Base-by-base conservation (phyloP, 1,284 basidiomycete species). In the Sphagnurus paluster region DNA sequence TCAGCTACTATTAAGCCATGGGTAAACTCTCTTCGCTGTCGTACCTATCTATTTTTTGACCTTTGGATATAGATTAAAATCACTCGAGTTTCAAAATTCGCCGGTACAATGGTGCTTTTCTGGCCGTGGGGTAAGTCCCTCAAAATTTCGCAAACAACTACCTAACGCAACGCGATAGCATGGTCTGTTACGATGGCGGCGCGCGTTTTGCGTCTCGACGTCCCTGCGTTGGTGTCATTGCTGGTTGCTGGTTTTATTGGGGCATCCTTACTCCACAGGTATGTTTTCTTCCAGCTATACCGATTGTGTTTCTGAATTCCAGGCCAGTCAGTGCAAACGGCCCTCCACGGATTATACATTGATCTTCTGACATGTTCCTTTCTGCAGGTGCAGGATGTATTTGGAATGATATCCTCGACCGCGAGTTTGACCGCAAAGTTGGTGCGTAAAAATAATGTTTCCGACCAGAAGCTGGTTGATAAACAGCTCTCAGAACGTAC, bases 401-500 rank as follows among this genome's bases (percentile, higher is more conserved):
- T 8, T 63, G 62, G 62, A 61, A 75, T 45, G 73, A 75, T n/a
- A 54, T 54, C 29, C 29, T 51, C 16, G 53, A 54, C 37, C 53
- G 49, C 25, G 39, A 54, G 17, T 42, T 52, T 16, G 53, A 54
- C 33, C 48, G 49, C 42, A 47, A 49, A 52, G 53, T 54, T 35
- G 49, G 49, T 39, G 24, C 34, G 52, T 28, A 4, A 5, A 23
- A 9, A 11, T 28, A 6, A 10, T 2, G 4, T 1, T 11, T 37
- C 0, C 28, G 5, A 17, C n/a, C 23, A 14, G 17, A 39, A 11
- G 28, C 8, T n/a, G n/a, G n/a, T n/a, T n/a, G 24, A 30, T 40
- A 9, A 42, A 23, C 23, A 28, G 6, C 10, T 20, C 16, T 13
- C 20, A 55, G 53, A 55, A 23, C 44, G 53, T 2, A 52, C 50